Evolutionary conservation across 1,284 basidiomycete genomes (phyloP).

Genomic region (Ceratobasidium sp.): DNA sequence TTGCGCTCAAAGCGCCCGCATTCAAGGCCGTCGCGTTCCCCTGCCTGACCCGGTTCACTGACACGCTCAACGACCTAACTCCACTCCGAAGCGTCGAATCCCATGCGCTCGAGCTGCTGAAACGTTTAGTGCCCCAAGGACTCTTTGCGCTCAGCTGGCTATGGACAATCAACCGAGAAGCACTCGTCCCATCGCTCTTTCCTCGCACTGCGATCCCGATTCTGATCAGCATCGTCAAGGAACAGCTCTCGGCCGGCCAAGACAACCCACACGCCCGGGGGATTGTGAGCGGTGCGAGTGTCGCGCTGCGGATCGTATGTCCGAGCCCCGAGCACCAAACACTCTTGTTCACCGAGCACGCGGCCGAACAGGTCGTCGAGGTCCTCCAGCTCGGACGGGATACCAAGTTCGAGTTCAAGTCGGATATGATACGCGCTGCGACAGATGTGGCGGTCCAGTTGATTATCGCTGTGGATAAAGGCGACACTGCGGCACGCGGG

Average conservation of each 20-base stretch:
- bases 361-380: conserved; percentile 23
- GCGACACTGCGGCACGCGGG: conserved; percentile 9
- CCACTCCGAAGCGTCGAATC: conserved; percentile 13
- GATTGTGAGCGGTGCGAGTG: conserved; percentile 25
- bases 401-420: conserved; percentile 43
- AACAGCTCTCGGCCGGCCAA: conserved; percentile 24
- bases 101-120: conserved; percentile 24
- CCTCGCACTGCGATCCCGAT: conserved; percentile 29
- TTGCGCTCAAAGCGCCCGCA: conserved; percentile 31
- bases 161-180: conserved; percentile 22
- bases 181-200: conserved; percentile 21
- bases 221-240: conserved; percentile 23
- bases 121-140: conserved; percentile 20
- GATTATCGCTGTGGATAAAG: conserved; percentile 4
- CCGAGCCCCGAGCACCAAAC: conserved; percentile 31
- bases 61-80: conserved; percentile 28
- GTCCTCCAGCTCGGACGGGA: conserved; percentile 37
- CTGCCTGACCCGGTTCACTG: conserved; percentile 34
- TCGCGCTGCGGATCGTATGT: conserved; percentile 28
- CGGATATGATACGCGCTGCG: conserved; percentile 42
- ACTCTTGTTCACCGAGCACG: conserved; percentile 16
- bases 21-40: conserved; percentile 40
- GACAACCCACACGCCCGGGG: conserved; percentile 41
- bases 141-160: conserved; percentile 35
- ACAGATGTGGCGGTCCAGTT: conserved; percentile 37